Evolutionary conservation across 257 asterid species (phyloP).

Genomic region (Solanum chilense): DNA sequence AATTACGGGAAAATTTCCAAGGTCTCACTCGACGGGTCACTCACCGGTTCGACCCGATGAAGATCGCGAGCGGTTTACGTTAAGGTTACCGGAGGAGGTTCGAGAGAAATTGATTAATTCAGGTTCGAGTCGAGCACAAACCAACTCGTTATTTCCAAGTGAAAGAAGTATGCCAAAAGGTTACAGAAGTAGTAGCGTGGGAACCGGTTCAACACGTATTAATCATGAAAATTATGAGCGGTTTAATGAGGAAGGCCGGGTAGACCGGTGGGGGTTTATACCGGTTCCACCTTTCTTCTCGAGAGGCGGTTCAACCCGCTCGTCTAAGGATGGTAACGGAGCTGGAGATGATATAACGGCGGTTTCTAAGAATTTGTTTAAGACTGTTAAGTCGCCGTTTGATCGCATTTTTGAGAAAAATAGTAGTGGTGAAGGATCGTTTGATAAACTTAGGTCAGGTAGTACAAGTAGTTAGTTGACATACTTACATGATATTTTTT

Average conservation of each 20-base stretch:
- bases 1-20: not conserved
- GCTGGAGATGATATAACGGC: not conserved
- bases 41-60: constrained; percentile 10
- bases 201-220: not conserved
- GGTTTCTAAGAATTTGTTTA: not conserved
- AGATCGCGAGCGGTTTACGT: constrained; percentile 21
- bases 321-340: not conserved
- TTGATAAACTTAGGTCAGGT: constrained; percentile 2
- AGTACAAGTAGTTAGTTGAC: not conserved
- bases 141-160: constrained; percentile 3
- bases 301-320: constrained; percentile 4
- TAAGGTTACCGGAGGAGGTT: constrained; percentile 24
- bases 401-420: constrained; percentile 16
- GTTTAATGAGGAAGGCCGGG: constrained; percentile 4
- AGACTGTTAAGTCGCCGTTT: constrained; percentile 15
- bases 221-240: constrained; percentile 2
- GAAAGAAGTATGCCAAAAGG: constrained; percentile 16
- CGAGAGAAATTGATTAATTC: constrained; percentile 6
- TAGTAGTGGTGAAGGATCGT: constrained; percentile 13
- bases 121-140: constrained; percentile 3
- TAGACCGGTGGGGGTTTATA: constrained; percentile 6
- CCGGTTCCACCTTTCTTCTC: constrained; percentile 6
- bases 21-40: constrained; percentile 29
- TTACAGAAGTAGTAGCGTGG: constrained; percentile 11
- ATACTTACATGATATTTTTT: not conserved